Evolutionary conservation across 371 early-diverging fungal genomes (phyloP).

Genomic region (Sporodiniella umbellata): DNA sequence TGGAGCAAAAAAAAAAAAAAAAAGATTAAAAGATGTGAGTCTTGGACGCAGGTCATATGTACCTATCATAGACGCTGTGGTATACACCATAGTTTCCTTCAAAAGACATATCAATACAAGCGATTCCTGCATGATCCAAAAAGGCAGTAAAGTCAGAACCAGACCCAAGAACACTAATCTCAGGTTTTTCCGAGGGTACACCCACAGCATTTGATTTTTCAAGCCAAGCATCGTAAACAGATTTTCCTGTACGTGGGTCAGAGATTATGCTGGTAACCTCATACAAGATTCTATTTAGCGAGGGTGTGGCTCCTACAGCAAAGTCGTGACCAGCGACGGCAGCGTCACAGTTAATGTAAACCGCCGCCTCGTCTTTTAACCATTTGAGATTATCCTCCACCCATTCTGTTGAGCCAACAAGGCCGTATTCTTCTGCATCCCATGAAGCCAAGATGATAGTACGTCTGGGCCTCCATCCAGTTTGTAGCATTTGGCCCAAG

Average conservation of each 20-base stretch:
- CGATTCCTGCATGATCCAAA: constrained; percentile 56
- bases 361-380: constrained; percentile 50
- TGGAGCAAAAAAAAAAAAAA: no score
- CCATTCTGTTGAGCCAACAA: constrained; percentile 67
- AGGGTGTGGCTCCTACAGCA: constrained; percentile 45
- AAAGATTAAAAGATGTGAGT: no score
- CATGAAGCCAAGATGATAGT: constrained; percentile 63
- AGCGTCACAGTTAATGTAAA: constrained; percentile 58
- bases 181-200: constrained; percentile 4
- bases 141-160: constrained; percentile 59
- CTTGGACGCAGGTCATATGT: no score
- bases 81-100: constrained; percentile 49
- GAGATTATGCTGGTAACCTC: constrained; percentile 44
- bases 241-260: constrained; percentile 42
- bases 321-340: constrained; percentile 50
- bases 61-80: constrained; percentile 62
- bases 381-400: constrained; percentile 57
- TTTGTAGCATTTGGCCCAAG: constrained; percentile 49
- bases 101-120: constrained; percentile 49
- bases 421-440: constrained; percentile 68
- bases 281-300: constrained; percentile 42
- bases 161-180: constrained; percentile 37
- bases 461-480: constrained; percentile 65
- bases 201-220: constrained; percentile 10
- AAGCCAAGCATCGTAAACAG: constrained; percentile 54